Conservation (phyloP, 805 yeast genomes). For the Wickerhamomyces chambardii region DNA sequence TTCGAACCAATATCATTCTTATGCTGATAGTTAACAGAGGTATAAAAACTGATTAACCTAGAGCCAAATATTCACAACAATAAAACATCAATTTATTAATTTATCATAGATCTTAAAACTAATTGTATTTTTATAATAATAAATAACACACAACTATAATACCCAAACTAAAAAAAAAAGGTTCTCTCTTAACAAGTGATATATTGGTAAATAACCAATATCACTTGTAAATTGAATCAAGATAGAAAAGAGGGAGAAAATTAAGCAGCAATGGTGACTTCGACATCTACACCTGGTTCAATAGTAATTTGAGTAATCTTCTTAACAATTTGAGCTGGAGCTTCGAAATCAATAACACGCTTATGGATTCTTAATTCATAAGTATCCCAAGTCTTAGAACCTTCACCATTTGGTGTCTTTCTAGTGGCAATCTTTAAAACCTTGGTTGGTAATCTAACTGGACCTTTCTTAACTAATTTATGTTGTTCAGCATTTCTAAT, state of each 20-base stretch:
- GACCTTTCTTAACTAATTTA: slow-evolving; percentile 92
- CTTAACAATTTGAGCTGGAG: slow-evolving; percentile 90
- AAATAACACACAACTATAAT: not conserved
- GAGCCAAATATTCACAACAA: slow-evolving; percentile 10
- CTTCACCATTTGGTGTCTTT: slow-evolving; percentile 99
- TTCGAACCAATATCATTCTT: slow-evolving; percentile 1
- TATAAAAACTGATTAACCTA: slow-evolving; percentile 21
- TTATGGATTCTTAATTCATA: slow-evolving; percentile 99
- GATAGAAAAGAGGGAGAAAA: slow-evolving; percentile 4
- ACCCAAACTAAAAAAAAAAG: not conserved
- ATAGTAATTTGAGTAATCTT: slow-evolving; percentile 96
- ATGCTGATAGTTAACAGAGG: slow-evolving; percentile 24
- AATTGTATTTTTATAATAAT: not conserved
- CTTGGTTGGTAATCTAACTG: slow-evolving; percentile 99
- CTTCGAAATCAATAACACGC: slow-evolving; percentile 97
- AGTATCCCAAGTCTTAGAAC: slow-evolving; percentile 99
- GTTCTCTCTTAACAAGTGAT: no score
- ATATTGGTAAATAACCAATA: no score
- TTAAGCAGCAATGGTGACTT: slow-evolving; percentile 85
- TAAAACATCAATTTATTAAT: not conserved
- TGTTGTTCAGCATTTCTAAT: slow-evolving; percentile 78
- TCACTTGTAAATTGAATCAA: no score
- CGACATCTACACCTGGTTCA: slow-evolving; percentile 99
- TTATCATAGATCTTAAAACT: not conserved
- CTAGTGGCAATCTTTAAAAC: slow-evolving; percentile 97